Evolutionary conservation across 2,329 filamentous ascomycete genomes (phyloP).

Genomic region (Sporothrix brasiliensis): DNA sequence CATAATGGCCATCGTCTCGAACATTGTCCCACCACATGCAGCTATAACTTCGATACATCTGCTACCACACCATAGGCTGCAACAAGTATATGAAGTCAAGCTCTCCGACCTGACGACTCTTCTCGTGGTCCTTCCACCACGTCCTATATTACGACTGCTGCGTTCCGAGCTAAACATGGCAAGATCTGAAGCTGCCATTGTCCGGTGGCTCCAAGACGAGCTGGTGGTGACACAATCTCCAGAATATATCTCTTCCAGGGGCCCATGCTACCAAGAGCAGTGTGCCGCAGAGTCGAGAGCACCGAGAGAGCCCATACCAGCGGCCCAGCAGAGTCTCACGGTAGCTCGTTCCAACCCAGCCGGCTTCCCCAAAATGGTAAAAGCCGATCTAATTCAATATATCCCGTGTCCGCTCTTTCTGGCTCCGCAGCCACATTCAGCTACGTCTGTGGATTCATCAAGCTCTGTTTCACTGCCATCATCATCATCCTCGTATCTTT

Average conservation of each 20-base stretch:
- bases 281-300: neutral
- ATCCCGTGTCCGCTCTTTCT: constrained; percentile 50
- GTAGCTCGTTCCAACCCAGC: neutral
- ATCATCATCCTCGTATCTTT: neutral
- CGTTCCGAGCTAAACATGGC: constrained; percentile 52
- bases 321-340: neutral
- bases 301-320: neutral
- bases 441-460: neutral
- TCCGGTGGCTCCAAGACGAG: constrained; percentile 49
- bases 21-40: constrained; percentile 40
- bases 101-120: constrained; percentile 49
- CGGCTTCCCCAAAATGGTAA: neutral
- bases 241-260: neutral
- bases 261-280: neutral
- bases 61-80: constrained; percentile 43
- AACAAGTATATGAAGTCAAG: constrained; percentile 50
- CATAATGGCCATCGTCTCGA: constrained; percentile 45
- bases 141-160: constrained; percentile 49
- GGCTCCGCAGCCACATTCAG: constrained; percentile 38
- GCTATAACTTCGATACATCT: constrained; percentile 43
- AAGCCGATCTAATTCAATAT: constrained; percentile 40
- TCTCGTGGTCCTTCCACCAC: constrained; percentile 50
- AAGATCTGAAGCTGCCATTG: constrained; percentile 50
- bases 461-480: neutral
- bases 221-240: neutral